Conservation (phyloP, 2,329 filamentous ascomycete species). For the Rhynchosporium graminicola region DNA sequence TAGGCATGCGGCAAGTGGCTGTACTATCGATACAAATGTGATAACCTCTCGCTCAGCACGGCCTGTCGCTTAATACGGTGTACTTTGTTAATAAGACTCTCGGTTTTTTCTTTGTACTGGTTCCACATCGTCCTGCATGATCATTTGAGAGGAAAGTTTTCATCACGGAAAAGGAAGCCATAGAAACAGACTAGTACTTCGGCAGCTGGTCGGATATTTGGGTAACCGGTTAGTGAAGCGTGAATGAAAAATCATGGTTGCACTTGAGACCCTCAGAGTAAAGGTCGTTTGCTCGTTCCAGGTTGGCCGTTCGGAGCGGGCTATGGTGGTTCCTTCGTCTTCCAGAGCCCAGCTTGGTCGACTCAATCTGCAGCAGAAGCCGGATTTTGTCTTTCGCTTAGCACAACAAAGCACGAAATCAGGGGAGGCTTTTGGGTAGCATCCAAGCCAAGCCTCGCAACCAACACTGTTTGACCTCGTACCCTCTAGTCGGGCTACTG, state of each 20-base stretch:
- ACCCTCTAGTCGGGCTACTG: slow-evolving; percentile 3
- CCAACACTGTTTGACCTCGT: slow-evolving; percentile 1
- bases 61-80: background rate
- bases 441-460: slow-evolving; percentile 14
- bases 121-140: slow-evolving; percentile 7
- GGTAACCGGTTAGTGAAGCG: background rate
- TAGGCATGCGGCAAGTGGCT: slow-evolving; percentile 17
- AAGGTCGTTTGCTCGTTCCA: slow-evolving; percentile 1
- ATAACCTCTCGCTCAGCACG: slow-evolving; percentile 4
- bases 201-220: background rate
- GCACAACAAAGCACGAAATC: slow-evolving; percentile 2
- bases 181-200: slow-evolving; percentile 7
- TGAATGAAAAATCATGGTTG: slow-evolving; percentile 3
- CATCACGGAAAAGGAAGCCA: slow-evolving; percentile 7
- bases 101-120: slow-evolving; percentile 1
- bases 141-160: background rate
- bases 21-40: slow-evolving; percentile 25
- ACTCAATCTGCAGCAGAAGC: slow-evolving; percentile 16
- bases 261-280: background rate
- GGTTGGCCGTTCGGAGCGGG: background rate
- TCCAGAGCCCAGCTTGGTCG: background rate
- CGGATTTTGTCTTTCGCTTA: slow-evolving; percentile 12
- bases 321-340: background rate
- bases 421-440: slow-evolving; percentile 11
- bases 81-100: background rate